Evolutionary conservation across 2,329 filamentous ascomycete species (phyloP), one percentile per base, ranked within the genome.

Genomic region (Neofusicoccum kwambonambiense): DNA sequence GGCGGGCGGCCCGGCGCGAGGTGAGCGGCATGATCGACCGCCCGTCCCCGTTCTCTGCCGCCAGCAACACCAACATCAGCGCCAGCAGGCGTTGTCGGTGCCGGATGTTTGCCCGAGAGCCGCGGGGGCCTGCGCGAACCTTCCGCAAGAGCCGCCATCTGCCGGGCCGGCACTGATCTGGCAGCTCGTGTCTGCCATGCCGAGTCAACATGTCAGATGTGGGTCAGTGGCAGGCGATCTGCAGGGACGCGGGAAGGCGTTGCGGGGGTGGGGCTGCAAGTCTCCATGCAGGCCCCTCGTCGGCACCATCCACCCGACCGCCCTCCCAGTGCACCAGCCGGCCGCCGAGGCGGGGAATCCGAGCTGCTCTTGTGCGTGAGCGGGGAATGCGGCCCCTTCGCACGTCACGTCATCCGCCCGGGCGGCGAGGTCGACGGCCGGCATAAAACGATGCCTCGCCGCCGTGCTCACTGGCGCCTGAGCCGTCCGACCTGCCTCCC

Each of bases 231-330:
- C 52, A 31, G n/a, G n/a, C 22, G 51, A 56, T 56, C 51, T 56
- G 37, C 37, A 35, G 56, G 56, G 41, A 39, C 37, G 11, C 37
- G 9, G 37, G 11, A 7, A 15, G 11, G 35, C 31, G 19, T 44
- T 58, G 56, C 41, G 56, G 56, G 56, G 56, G 56, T 37, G 56
- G 56, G 56, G 56, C 56, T 22, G 15, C 41, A 4, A 7, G 4
- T 8, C 8, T 42, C 9, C 15, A 44, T 17, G 35, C 12, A 19
- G 9, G 11, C 56, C 56, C 31, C 27, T 22, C 56, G 8, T 58
- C 56, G 56, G 56, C 41, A 19, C 1, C 41, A 58, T 58, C 27
- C 15, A 47, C n/a, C 56, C 56, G 56, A 58, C 2, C 15, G 8
- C 27, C 9, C 22, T 13, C 51, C 1, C 19, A n/a, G 3, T 42